phyloP scores from a whole-genome alignment of 805 yeast genomes.

The Isabelozyma pseudorhagii region DNA sequence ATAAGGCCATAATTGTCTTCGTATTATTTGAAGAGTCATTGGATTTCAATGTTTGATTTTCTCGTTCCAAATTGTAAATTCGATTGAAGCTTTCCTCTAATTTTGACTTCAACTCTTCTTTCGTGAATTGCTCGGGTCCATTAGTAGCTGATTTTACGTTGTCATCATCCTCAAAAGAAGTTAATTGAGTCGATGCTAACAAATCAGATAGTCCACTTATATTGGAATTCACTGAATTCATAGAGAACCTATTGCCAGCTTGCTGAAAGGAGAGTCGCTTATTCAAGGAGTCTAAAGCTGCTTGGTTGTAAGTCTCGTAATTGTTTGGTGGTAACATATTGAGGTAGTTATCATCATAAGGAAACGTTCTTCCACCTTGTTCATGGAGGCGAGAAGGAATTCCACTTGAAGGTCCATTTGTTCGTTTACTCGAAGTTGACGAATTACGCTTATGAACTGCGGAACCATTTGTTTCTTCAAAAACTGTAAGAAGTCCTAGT shows the following conservation, averaged over 20 bases:
- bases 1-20: background rate
- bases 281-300: conserved; percentile 32
- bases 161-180: conserved; percentile 24
- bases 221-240: conserved; percentile 49
- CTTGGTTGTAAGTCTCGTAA: conserved; percentile 32
- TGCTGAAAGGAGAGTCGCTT: conserved; percentile 8
- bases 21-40: conserved; percentile 1
- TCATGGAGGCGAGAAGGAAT: background rate
- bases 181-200: conserved; percentile 46
- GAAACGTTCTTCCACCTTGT: background rate
- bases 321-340: conserved; percentile 16
- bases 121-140: conserved; percentile 7
- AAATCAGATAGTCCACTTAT: conserved; percentile 45
- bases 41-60: conserved; percentile 18
- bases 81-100: conserved; percentile 39
- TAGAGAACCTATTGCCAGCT: conserved; percentile 50
- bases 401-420: background rate
- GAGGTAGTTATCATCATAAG: conserved; percentile 25
- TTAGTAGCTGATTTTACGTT: conserved; percentile 6
- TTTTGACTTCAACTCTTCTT: conserved; percentile 29
- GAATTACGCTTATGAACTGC: background rate
- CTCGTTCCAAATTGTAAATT: conserved; percentile 30
- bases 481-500: conserved; percentile 35
- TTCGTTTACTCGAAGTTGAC: background rate
- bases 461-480: conserved; percentile 24